Evolutionary conservation across 129 eudicot species (phyloP).

Genomic region (Centaurea solstitialis): DNA sequence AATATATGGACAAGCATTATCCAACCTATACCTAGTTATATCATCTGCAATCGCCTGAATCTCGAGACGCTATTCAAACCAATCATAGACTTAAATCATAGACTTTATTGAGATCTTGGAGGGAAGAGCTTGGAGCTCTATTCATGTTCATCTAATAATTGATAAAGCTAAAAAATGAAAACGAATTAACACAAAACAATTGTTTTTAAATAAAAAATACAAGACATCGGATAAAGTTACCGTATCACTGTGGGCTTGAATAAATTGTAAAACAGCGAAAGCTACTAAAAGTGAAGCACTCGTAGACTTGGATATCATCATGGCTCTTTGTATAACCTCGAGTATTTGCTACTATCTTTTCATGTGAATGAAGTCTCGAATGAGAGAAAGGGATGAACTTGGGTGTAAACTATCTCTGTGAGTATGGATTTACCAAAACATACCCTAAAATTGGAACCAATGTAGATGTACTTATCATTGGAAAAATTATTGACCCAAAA

Average conservation of each 20-base stretch:
- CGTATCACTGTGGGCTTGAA: slow-evolving; percentile 12
- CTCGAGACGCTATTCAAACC: too few relatives aligned
- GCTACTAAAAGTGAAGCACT: slow-evolving; percentile 22
- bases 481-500: background rate
- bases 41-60: too few relatives aligned
- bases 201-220: background rate
- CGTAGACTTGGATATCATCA: slow-evolving; percentile 23
- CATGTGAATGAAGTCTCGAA: background rate
- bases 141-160: background rate
- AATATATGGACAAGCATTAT: too few relatives aligned
- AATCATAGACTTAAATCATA: too few relatives aligned
- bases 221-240: background rate
- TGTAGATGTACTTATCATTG: background rate
- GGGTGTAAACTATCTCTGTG: too few relatives aligned
- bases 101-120: too few relatives aligned
- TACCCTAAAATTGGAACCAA: too few relatives aligned
- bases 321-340: background rate
- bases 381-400: background rate
- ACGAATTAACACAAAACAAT: background rate
- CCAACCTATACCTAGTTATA: background rate
- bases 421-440: too few relatives aligned
- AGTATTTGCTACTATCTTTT: background rate
- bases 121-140: background rate
- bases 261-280: slow-evolving; percentile 17
- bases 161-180: background rate